These are phyloP conservation scores for Leptographium galeiforme DNA, from an alignment of 2,329 filamentous ascomycete species.

Conservation along the genomic window DNA sequence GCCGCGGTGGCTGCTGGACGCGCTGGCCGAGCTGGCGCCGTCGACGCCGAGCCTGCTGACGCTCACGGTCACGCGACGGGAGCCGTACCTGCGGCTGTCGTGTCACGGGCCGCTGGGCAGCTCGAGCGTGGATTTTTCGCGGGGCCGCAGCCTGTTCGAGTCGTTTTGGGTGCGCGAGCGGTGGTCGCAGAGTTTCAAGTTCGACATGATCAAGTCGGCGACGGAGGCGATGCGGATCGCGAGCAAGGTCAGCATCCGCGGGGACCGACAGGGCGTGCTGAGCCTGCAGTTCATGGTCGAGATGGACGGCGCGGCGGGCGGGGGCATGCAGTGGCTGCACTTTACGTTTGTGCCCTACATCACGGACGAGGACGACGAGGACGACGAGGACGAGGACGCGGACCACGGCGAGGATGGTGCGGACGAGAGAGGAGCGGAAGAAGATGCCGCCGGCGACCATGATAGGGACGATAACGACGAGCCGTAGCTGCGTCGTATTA, in stretches of 20 bases:
- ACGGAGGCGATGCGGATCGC: constrained; percentile 86
- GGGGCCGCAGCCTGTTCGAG: constrained; percentile 55
- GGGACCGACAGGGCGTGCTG: constrained; percentile 78
- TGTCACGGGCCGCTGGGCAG: constrained; percentile 46
- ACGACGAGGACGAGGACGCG: constrained; percentile 18
- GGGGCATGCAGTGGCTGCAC: constrained; percentile 56
- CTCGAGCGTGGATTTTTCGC: constrained; percentile 53
- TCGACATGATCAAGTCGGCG: constrained; percentile 72
- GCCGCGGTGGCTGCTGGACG: constrained; percentile 57
- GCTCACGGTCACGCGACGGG: constrained; percentile 47
- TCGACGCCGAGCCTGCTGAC: constrained; percentile 62
- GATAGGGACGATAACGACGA: background rate
- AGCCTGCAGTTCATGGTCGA: constrained; percentile 96
- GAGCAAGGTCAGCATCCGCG: constrained; percentile 81
- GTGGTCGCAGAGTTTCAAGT: constrained; percentile 68
- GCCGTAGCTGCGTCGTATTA: background rate
- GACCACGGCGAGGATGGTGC: constrained; percentile 33
- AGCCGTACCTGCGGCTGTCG: constrained; percentile 63
- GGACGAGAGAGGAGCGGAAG: constrained; percentile 19
- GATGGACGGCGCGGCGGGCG: constrained; percentile 35
- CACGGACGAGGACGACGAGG: constrained; percentile 40
- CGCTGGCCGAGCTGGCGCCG: constrained; percentile 53
- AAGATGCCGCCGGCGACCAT: constrained; percentile 9
- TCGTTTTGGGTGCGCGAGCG: constrained; percentile 52
- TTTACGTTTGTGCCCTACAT: constrained; percentile 69